Evolutionary conservation across 2,329 filamentous ascomycete species (phyloP).

Genomic region (Sclerotinia trifoliorum): DNA sequence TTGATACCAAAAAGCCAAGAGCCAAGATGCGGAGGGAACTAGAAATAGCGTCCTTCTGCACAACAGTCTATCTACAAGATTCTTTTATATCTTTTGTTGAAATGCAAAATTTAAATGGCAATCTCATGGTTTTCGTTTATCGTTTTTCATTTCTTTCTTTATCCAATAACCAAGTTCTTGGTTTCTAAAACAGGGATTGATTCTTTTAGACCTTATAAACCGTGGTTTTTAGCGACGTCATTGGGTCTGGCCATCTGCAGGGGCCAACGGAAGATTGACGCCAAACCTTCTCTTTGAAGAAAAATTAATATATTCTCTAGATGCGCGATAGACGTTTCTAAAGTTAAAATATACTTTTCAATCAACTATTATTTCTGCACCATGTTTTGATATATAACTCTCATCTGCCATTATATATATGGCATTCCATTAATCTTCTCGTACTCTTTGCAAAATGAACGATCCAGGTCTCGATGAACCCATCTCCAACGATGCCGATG

Average conservation of each 20-base stretch:
- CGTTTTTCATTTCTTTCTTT: not conserved
- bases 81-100: not conserved
- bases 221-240: conserved; percentile 1
- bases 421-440: not conserved
- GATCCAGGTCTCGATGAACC: conserved; percentile 37
- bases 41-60: not conserved
- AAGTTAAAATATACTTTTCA: not conserved
- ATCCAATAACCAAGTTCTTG: not conserved
- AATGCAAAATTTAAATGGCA: not conserved
- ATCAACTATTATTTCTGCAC: not conserved
- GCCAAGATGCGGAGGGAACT: not conserved
- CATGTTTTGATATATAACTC: not conserved
- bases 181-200: not conserved
- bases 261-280: conserved; percentile 1
- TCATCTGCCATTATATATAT: not conserved
- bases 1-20: not conserved
- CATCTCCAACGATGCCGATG: conserved; percentile 34
- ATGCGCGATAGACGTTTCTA: not conserved
- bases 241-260: not conserved
- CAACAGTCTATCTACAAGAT: not conserved
- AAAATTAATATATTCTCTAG: not conserved
- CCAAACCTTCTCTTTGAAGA: not conserved
- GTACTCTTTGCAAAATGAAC: conserved; percentile 34
- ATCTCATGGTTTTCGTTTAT: not conserved
- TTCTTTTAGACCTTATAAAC: not conserved